Base-by-base conservation (phyloP, 2,329 filamentous ascomycete species). In the Amauroascus niger region DNA sequence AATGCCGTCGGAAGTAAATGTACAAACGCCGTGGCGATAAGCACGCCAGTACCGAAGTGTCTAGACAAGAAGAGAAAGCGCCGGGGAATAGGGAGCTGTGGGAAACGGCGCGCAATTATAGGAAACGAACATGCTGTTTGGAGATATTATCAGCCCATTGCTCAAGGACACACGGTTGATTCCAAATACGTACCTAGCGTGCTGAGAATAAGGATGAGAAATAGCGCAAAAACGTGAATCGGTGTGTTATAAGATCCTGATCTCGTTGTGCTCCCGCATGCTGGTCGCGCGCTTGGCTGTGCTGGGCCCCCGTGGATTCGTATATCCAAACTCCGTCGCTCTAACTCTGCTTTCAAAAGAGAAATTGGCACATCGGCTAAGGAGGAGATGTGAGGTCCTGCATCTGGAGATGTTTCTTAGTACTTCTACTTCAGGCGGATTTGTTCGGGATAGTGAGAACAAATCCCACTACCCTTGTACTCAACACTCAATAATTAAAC, bases 151-250 rank as follows among this genome's bases (percentile, higher is more conserved):
- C 28, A n/a, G 43, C 13, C 30, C n/a, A 26, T n/a, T 2, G 7
- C 6, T 39, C 14, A 11, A n/a, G 28, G 6, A 9, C 14, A 3
- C 13, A 35, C 33, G n/a, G 22, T 33, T 35, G 8, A 51, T 39
- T 41, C 13, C 16, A 5, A 35, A 4, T 18, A 44, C 59, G 43
- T 65, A 72, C 70, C 70, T 33, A 72, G 61, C 43, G 69, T 72
- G 56, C 70, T 72, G 53, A 87, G 65, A 0, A 69, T 63, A 50
- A 87, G 71, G 53, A 87, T 86, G 37, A 87, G 69, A 55, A 86
- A 73, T 54, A 88, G 68, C 41, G 84, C 84, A 62, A 82, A 79
- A 49, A 87, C 78, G 65, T 88, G 84, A 40, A 83, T 71, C 1
- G 78, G 72, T 0, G 81, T 84, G 59, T 87, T 82, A 68, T 88